phyloP scores from a whole-genome alignment of 129 eudicot genomes.

The Apium graveolens region DNA sequence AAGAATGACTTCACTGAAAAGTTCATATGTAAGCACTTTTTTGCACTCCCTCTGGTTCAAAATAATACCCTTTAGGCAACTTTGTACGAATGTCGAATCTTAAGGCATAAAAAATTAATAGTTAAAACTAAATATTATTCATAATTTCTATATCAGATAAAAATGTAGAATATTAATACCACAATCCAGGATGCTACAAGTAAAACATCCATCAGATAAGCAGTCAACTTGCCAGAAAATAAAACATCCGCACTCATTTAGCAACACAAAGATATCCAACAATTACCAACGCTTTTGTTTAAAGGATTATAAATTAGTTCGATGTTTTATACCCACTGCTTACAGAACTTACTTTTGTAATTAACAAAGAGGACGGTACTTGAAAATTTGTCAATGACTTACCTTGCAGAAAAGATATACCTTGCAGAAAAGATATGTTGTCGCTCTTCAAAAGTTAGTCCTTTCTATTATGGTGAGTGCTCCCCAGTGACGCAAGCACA shows the following conservation, averaged over 20 bases:
- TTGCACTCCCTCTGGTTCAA: not conserved
- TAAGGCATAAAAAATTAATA: not conserved
- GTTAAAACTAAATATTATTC: not conserved
- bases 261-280: not conserved
- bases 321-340: not conserved
- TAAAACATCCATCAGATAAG: not conserved
- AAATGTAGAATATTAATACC: not conserved
- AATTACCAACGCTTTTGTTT: not conserved
- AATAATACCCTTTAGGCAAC: not conserved
- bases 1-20: not conserved
- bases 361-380: slow-evolving; percentile 6
- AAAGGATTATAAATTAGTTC: not conserved
- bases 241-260: not conserved
- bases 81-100: not conserved
- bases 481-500: slow-evolving; percentile 36
- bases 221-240: not conserved
- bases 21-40: not conserved
- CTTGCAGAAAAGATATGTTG: not conserved
- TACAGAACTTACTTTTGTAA: not conserved
- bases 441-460: not conserved
- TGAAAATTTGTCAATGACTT: not conserved
- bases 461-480: not conserved
- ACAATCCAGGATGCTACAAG: not conserved
- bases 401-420: not conserved
- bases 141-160: not conserved